A percentile compares a stretch with the other conserved stretches of the same genome.
These are phyloP conservation scores for Knoxdaviesia proteae DNA, from an alignment of 2,329 filamentous ascomycete species.

Conservation along the genomic window DNA sequence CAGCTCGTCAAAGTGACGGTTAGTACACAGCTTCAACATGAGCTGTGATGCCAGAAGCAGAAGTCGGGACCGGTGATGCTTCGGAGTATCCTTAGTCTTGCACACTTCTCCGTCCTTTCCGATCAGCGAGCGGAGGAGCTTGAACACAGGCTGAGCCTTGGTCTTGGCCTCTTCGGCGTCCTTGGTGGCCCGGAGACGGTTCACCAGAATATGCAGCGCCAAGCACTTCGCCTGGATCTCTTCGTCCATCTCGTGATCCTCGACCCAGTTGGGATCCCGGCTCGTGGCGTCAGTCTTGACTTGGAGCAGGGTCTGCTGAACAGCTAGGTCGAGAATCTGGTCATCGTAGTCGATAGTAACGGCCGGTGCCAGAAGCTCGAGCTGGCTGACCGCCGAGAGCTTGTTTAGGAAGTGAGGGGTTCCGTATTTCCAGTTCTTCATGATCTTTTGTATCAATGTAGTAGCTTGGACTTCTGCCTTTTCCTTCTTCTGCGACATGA, in stretches of 20 bases:
- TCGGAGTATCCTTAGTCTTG: conserved; percentile 53
- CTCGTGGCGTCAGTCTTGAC: conserved; percentile 41
- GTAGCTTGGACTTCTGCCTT: conserved; percentile 67
- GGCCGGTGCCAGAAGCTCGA: conserved; percentile 54
- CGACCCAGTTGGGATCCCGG: conserved; percentile 42
- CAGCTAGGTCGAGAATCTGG: conserved; percentile 56
- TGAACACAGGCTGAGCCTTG: conserved; percentile 49
- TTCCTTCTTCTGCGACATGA: conserved; percentile 53
- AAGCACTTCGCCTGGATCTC: conserved; percentile 69
- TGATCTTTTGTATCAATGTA: conserved; percentile 57
- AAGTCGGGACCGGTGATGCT: conserved; percentile 59
- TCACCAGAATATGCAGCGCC: conserved; percentile 70
- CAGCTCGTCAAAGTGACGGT: conserved; percentile 54
- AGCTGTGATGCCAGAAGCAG: conserved; percentile 64
- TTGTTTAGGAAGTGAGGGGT: conserved; percentile 56
- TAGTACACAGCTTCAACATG: conserved; percentile 64
- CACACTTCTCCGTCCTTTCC: conserved; percentile 60
- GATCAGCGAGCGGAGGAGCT: conserved; percentile 58
- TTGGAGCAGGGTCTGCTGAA: conserved; percentile 53
- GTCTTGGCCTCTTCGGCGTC: conserved; percentile 32
- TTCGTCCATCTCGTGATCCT: conserved; percentile 48
- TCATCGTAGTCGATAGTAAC: conserved; percentile 56
- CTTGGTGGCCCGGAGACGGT: conserved; percentile 48
- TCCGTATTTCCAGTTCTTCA: conserved; percentile 54
- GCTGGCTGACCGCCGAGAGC: conserved; percentile 48